These are phyloP conservation scores for Boletus pseudopeckii DNA, from an alignment of 768 basidiomycete species.

Conservation along the genomic window DNA sequence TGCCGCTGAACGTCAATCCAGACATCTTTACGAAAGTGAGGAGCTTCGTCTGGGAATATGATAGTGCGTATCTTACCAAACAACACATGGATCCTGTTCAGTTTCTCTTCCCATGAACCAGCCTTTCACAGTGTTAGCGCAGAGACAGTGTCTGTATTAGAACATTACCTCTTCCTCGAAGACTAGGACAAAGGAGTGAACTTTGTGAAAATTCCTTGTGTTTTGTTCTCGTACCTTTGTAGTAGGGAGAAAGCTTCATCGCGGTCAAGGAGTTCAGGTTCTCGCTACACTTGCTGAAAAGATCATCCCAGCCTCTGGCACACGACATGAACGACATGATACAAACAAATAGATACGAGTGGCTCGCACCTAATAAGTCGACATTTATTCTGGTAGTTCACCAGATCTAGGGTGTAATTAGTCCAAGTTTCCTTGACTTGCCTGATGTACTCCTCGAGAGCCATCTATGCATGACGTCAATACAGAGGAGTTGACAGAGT, in stretches of 20 bases:
- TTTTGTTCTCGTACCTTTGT: conserved; percentile 63
- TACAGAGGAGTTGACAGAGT: background rate
- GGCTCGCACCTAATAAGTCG: conserved; percentile 75
- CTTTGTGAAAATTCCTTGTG: background rate
- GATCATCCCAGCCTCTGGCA: conserved; percentile 89
- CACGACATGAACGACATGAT: conserved; percentile 7
- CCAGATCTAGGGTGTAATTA: conserved; percentile 89
- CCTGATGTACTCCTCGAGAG: conserved; percentile 91
- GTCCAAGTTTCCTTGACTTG: conserved; percentile 98
- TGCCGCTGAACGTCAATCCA: conserved; percentile 99
- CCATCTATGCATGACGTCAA: conserved; percentile 59
- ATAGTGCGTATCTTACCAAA: conserved; percentile 61
- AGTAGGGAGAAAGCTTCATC: conserved; percentile 98
- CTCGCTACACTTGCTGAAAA: conserved; percentile 96
- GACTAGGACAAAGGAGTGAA: conserved; percentile 41
- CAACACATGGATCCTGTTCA: conserved; percentile 93
- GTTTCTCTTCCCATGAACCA: conserved; percentile 92
- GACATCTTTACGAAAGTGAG: conserved; percentile 56
- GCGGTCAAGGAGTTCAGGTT: conserved; percentile 93
- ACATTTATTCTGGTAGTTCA: conserved; percentile 99
- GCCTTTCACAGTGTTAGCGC: conserved; percentile 43
- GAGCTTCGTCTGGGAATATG: background rate
- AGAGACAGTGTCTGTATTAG: background rate
- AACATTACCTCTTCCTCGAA: conserved; percentile 78
- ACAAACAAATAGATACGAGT: background rate